Conservation (phyloP, 108 stramenopile genomes). For the Fragilariopsis cylindrus region DNA sequence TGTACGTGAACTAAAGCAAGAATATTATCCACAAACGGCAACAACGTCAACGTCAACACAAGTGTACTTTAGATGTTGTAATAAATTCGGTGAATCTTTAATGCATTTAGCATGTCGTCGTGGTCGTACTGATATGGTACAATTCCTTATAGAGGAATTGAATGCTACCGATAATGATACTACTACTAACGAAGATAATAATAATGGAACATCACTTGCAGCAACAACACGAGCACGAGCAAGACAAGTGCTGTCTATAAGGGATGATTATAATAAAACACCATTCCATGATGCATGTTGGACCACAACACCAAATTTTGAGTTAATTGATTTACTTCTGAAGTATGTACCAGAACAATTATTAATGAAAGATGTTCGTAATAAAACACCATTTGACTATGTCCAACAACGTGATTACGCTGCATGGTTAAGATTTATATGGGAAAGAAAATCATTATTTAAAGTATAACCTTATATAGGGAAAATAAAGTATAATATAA, state of each 20-base stretch:
- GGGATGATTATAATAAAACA: constrained; percentile 59
- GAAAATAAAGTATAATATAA: too few relatives aligned
- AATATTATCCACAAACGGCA: background rate
- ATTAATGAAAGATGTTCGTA: constrained; percentile 63
- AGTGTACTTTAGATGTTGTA: constrained; percentile 44
- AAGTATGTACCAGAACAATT: constrained; percentile 46
- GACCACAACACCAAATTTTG: constrained; percentile 49
- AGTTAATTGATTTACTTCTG: constrained; percentile 43
- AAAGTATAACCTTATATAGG: too few relatives aligned
- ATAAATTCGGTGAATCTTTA: constrained; percentile 65
- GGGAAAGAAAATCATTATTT: constrained; percentile 15
- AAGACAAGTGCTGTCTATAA: constrained; percentile 15
- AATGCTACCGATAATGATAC: background rate
- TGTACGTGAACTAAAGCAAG: background rate
- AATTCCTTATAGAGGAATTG: constrained; percentile 49
- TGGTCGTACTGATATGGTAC: constrained; percentile 34
- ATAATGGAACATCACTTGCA: constrained; percentile 53
- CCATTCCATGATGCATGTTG: constrained; percentile 70
- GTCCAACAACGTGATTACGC: constrained; percentile 65
- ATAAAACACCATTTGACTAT: constrained; percentile 80
- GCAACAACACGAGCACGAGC: constrained; percentile 34
- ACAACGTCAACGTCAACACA: background rate
- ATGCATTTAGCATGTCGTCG: constrained; percentile 66
- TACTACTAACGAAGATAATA: background rate
- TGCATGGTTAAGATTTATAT: constrained; percentile 36